Base-by-base conservation (phyloP, 169 alveolate species). In the Cryptosporidium felis region DNA sequence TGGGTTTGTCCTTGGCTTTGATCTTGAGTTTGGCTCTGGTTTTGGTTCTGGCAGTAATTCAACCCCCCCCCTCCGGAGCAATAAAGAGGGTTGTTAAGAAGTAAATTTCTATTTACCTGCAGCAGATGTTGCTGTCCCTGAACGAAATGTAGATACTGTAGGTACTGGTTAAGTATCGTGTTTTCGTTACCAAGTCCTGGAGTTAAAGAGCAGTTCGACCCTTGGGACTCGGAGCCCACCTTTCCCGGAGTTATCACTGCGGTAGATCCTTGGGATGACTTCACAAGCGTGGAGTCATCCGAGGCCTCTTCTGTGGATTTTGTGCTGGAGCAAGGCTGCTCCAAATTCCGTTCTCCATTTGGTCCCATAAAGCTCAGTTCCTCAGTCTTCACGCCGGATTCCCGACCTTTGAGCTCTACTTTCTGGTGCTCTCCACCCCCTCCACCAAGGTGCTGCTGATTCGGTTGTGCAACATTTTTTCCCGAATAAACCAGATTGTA, bases 211-310 rank as follows among this genome's bases (percentile, higher is more conserved):
- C n/a, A 6, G 2, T 5, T 12, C 2, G 60, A 56, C 21, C 26
- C 42, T 34, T 49, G 74, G 30, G 85, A 49, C 40, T 53, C 74
- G n/a, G n/a, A n/a, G 18, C 26, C 30, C 36, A 36, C 14, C 45
- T 46, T 47, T 2, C 44, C 18, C 3, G 63, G 59, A 32, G 85
- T 36, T 8, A 53, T 40, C 23, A 53, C 53, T 26, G 21, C 32
- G 16, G 85, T 74, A 14, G 85, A 74, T 3, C 59, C 85, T 34
- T 53, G 85, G 46, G 85, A 74, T 18, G 85, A 74, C 28, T 74
- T 56, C 4, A 74, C 49, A 18, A 74, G 12, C n/a, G 65, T 74
- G 1, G 74, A 42, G 8, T 42, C 60, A 18, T 63, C 66, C n/a
- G 85, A 74, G n/a, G 51, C 51, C n/a, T 44, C 51, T 14, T 44